Percentiles rank a stretch among this genome's conserved stretches.
Evolutionary conservation across 495 filamentous ascomycete species (phyloP).

Genomic region (Aspergillus cristatus): DNA sequence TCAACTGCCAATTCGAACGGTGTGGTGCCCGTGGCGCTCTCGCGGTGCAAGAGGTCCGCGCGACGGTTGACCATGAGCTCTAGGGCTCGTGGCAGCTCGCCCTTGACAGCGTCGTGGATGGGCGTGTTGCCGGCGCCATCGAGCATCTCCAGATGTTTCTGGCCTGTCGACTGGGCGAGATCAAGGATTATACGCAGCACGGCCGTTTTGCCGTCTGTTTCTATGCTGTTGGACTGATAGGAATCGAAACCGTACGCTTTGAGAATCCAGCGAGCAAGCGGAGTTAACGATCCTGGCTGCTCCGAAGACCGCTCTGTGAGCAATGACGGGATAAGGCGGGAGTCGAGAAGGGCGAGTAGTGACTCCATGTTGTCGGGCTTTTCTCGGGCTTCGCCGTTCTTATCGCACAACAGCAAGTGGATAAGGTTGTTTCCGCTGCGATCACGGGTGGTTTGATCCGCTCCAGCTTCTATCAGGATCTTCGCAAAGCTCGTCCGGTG

Average conservation of each 20-base stretch:
- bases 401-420: conserved; percentile 39
- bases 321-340: conserved; percentile 33
- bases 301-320: conserved; percentile 34
- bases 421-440: conserved; percentile 47
- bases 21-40: conserved; percentile 63
- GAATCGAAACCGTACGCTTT: not conserved
- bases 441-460: conserved; percentile 52
- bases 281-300: conserved; percentile 38
- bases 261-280: conserved; percentile 32
- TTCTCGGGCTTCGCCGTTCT: conserved; percentile 1
- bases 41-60: conserved; percentile 50
- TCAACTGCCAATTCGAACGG: conserved; percentile 56
- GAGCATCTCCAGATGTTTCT: conserved; percentile 48
- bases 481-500: conserved; percentile 44
- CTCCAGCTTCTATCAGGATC: conserved; percentile 52
- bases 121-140: conserved; percentile 60
- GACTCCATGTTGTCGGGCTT: conserved; percentile 19
- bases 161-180: conserved; percentile 35
- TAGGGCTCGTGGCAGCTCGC: conserved; percentile 23
- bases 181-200: conserved; percentile 30
- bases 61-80: conserved; percentile 44
- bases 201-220: not conserved
- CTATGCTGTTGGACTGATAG: not conserved
- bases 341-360: conserved; percentile 46
- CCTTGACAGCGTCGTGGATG: conserved; percentile 47